Base-by-base conservation (phyloP, 768 basidiomycete genomes). In the Pulveroboletus sp. region DNA sequence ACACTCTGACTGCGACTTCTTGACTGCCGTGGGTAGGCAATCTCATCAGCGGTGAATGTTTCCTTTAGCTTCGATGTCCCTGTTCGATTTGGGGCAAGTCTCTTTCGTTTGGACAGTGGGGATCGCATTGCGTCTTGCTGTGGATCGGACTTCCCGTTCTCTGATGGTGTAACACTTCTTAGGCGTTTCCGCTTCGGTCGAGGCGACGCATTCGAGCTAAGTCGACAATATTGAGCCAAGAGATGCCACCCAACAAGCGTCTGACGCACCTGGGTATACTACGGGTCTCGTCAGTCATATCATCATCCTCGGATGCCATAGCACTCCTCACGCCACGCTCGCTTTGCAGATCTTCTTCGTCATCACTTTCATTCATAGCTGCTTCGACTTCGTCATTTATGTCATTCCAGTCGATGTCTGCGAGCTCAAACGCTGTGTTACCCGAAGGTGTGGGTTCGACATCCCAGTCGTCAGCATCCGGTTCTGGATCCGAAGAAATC, bases 381-480 rank as follows among this genome's bases (percentile, higher is more conserved):
- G 84, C 91, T 54, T 92, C 89, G 32, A 93, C 84, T 62, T 94
- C 93, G 51, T 86, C 81, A 62, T 89, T 88, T 57, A 90, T 84
- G 57, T 83, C 84, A 57, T 83, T 80, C 86, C 90, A 92, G 64
- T 91, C 77, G 49, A 90, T 82, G 40, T 81, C 81, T 50, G 70
- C 75, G 50, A 84, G 71, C 63, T 79, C 78, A 41, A 85, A 67
- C 14, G 51, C 54, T 17, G 58, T 21, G 33, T 62, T 70, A 14
- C 60, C 66, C 26, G 68, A 68, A 41, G 69, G 67, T 10, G 57
- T 50, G 27, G 65, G 67, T 44, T 69, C 73, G 56, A 74, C 72
- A 52, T 84, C 83, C 81, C 81, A 84, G 59, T 84, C 85, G 61
- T 86, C 82, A 47, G 72, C 75, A 52, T 82, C 87, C 43, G 81